Evolutionary conservation across 805 yeast genomes (phyloP).

Genomic region (Debaryomyces prosopidis): DNA sequence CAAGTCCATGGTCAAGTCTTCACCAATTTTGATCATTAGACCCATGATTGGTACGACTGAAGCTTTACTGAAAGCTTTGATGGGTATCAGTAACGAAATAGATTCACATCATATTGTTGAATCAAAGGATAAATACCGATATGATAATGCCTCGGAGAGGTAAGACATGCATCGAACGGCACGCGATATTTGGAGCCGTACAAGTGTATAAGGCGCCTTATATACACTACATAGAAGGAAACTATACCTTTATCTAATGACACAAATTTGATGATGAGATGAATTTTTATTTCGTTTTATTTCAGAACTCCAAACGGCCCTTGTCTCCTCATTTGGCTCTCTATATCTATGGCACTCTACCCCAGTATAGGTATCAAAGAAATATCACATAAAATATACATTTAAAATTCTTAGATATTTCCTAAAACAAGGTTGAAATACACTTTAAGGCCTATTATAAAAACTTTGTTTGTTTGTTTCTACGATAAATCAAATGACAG

Average conservation of each 20-base stretch:
- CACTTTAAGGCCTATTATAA: too few species aligned
- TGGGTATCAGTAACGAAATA: constrained; percentile 81
- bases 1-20: constrained; percentile 64
- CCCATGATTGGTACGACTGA: constrained; percentile 94
- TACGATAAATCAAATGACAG: too few species aligned
- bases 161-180: too few species aligned
- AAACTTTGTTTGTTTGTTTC: too few species aligned
- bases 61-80: constrained; percentile 76
- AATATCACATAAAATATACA: too few species aligned
- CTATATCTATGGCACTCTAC: too few species aligned
- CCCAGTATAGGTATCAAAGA: too few species aligned
- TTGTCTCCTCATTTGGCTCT: too few species aligned
- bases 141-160: constrained; percentile 4
- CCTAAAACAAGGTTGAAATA: too few species aligned
- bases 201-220: background rate
- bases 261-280: background rate
- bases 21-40: constrained; percentile 78
- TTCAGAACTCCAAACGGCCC: too few species aligned
- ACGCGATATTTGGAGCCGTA: background rate
- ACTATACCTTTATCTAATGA: background rate
- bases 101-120: constrained; percentile 63
- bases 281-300: background rate
- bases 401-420: too few species aligned
- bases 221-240: background rate
- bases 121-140: constrained; percentile 65